Percentiles rank a stretch among this genome's conserved stretches.
Evolutionary conservation across 306 rosid genomes (phyloP).

Genomic region (Biancaea sappan): DNA sequence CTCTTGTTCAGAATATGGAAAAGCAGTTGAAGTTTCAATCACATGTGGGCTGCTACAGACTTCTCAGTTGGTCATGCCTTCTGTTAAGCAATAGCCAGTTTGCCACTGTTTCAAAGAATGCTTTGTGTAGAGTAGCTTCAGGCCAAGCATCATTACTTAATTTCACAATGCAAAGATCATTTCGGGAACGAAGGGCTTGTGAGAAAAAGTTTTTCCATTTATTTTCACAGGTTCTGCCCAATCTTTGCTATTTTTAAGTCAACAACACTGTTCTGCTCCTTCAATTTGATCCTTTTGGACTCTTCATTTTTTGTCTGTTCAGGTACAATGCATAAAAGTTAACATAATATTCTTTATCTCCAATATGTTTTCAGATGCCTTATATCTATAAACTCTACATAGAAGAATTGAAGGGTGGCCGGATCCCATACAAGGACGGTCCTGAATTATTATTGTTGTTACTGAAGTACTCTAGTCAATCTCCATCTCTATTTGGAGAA

Average conservation of each 20-base stretch:
- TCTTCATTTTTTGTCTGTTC: neutral
- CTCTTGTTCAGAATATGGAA: slow-evolving; percentile 87
- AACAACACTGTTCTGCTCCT: slow-evolving; percentile 7
- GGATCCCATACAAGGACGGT: slow-evolving; percentile 73
- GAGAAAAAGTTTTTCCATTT: slow-evolving; percentile 62
- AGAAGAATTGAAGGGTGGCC: slow-evolving; percentile 64
- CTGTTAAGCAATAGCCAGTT: slow-evolving; percentile 76
- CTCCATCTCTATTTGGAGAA: slow-evolving; percentile 59
- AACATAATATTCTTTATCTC: slow-evolving; percentile 8
- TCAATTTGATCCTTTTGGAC: slow-evolving; percentile 6
- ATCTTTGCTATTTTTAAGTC: slow-evolving; percentile 1
- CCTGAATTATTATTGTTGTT: slow-evolving; percentile 70
- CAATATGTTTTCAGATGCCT: slow-evolving; percentile 55
- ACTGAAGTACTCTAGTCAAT: slow-evolving; percentile 65
- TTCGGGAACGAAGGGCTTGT: slow-evolving; percentile 67
- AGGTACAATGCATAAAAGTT: neutral
- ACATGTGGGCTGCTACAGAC: slow-evolving; percentile 70
- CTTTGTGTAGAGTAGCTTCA: slow-evolving; percentile 73
- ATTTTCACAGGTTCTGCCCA: slow-evolving; percentile 69
- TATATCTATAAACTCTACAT: slow-evolving; percentile 65
- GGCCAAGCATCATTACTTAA: slow-evolving; percentile 70
- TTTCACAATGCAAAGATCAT: slow-evolving; percentile 59
- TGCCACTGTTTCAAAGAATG: slow-evolving; percentile 75
- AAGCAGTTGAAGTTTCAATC: slow-evolving; percentile 73
- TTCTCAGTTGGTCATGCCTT: slow-evolving; percentile 84